A percentile compares a stretch with the other conserved stretches of the same genome.
phyloP scores from a whole-genome alignment of 345 rosid genomes.

The Camelina sativa region DNA sequence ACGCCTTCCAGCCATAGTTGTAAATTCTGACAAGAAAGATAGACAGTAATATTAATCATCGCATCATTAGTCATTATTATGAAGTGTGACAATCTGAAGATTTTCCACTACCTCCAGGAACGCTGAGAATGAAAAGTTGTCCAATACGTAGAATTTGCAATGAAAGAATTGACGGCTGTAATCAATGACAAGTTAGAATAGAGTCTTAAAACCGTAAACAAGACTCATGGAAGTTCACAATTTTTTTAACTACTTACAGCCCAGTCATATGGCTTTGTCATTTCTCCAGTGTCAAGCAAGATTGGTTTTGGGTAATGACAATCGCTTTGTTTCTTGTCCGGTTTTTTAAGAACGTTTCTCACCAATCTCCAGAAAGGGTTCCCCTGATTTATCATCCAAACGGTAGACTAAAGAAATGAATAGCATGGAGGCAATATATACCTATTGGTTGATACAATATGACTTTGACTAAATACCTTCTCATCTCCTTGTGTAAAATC shows the following conservation, averaged over 20 bases:
- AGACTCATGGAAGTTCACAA: constrained; percentile 3
- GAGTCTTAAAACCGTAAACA: constrained; percentile 15
- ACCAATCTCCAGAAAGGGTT: constrained; percentile 93
- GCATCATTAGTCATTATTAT: constrained; percentile 12
- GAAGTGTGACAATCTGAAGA: constrained; percentile 31
- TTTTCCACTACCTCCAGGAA: constrained; percentile 83
- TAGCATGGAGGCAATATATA: constrained; percentile 18
- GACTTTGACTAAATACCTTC: constrained; percentile 51
- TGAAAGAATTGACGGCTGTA: constrained; percentile 96
- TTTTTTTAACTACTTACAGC: constrained; percentile 61
- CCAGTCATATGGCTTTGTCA: constrained; percentile 95
- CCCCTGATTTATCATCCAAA: constrained; percentile 60
- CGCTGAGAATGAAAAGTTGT: constrained; percentile 86
- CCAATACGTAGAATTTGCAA: constrained; percentile 88
- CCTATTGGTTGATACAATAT: constrained; percentile 18
- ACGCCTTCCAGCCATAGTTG: constrained; percentile 99
- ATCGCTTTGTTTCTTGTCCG: constrained; percentile 66
- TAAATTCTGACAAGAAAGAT: constrained; percentile 66
- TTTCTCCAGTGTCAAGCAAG: constrained; percentile 97
- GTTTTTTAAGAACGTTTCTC: constrained; percentile 74
- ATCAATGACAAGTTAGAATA: constrained; percentile 32
- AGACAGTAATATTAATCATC: constrained; percentile 8
- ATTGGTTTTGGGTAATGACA: constrained; percentile 97
- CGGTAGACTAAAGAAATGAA: constrained; percentile 24
- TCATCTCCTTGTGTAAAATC: constrained; percentile 98